Evolutionary conservation across 176 grass and related monocot genomes (phyloP).

Genomic region (Calamus simplicifolius): DNA sequence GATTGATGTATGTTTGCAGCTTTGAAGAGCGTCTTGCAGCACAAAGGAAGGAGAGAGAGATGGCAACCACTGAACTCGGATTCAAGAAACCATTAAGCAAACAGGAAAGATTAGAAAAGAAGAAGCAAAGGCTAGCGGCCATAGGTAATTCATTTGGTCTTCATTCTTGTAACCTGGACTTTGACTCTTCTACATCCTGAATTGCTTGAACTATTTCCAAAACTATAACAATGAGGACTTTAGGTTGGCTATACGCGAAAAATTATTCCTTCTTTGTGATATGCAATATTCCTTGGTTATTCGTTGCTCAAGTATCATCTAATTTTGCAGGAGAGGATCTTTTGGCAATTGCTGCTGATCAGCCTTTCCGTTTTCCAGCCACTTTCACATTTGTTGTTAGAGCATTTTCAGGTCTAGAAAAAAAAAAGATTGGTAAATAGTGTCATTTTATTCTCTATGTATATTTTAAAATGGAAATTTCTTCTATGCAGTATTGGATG

Average conservation of each 20-base stretch:
- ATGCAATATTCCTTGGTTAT: too few species aligned
- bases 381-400: slow-evolving; percentile 98
- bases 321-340: slow-evolving; percentile 87
- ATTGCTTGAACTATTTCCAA: too few species aligned
- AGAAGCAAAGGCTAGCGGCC: slow-evolving; percentile 91
- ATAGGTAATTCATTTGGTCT: slow-evolving; percentile 52
- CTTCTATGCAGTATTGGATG: slow-evolving; percentile 82
- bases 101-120: slow-evolving; percentile 89
- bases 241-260: too few species aligned
- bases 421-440: neutral
- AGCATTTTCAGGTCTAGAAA: slow-evolving; percentile 88
- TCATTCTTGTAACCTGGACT: neutral
- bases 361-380: slow-evolving; percentile 96
- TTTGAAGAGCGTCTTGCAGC: slow-evolving; percentile 76
- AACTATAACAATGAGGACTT: too few species aligned
- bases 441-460: neutral
- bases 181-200: too few species aligned
- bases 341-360: slow-evolving; percentile 92
- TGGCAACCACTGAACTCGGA: slow-evolving; percentile 53
- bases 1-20: slow-evolving; percentile 38
- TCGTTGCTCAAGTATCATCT: neutral
- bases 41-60: slow-evolving; percentile 89
- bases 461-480: neutral
- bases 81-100: slow-evolving; percentile 79
- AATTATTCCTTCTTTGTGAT: too few species aligned